Evolutionary conservation across 1,284 basidiomycete genomes (phyloP).

Genomic region (Pterula multifida): DNA sequence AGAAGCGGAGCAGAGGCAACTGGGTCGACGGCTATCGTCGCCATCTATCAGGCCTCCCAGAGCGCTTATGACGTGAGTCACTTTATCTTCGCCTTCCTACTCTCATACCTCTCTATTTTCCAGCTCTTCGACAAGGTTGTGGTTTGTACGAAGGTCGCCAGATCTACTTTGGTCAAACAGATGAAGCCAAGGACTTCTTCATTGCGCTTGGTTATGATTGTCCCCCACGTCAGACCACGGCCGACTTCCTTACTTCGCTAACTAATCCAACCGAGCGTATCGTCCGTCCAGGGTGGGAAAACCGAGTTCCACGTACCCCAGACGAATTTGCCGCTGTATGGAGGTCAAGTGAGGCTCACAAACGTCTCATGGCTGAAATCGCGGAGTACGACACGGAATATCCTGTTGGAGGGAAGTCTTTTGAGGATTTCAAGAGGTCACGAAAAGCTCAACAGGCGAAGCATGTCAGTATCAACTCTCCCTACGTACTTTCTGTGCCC

Average conservation of each 20-base stretch:
- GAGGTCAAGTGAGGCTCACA: conserved; percentile 16
- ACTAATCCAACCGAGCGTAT: conserved; percentile 18
- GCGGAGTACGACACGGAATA: conserved; percentile 20
- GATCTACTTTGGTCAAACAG: conserved; percentile 33
- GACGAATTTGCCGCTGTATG: background rate
- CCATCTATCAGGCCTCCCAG: conserved; percentile 37
- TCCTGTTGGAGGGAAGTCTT: conserved; percentile 21
- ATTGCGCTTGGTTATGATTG: conserved; percentile 31
- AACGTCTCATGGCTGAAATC: conserved; percentile 21
- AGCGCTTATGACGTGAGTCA: conserved; percentile 25
- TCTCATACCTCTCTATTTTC: background rate
- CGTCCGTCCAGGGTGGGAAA: background rate
- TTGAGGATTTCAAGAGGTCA: conserved; percentile 24
- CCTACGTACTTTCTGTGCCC: background rate
- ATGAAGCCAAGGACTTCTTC: conserved; percentile 31
- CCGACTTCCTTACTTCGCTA: conserved; percentile 28
- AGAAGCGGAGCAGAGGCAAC: conserved; percentile 9
- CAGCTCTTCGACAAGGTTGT: conserved; percentile 25
- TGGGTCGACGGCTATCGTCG: conserved; percentile 11
- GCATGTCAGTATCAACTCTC: conserved; percentile 21
- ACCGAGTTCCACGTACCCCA: background rate
- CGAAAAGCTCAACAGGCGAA: conserved; percentile 28
- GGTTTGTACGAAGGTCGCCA: conserved; percentile 36
- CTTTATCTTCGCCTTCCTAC: background rate
- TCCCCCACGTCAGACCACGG: conserved; percentile 25